Evolutionary conservation across 345 rosid species (phyloP).

Genomic region (Chamaenerion angustifolium): DNA sequence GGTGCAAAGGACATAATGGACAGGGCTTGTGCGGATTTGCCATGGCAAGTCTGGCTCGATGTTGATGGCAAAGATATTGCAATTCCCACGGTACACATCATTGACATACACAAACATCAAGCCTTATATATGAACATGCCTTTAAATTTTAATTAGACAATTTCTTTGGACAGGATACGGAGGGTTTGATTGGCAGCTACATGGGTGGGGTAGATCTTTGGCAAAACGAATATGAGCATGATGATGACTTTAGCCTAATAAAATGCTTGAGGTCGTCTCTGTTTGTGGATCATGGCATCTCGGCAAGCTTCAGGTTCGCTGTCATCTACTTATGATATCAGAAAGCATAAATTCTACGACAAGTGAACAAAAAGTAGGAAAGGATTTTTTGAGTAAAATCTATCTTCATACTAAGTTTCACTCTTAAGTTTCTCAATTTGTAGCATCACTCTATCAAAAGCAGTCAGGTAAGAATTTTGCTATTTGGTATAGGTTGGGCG

Average conservation of each 20-base stretch:
- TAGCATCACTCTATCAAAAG: too few species aligned
- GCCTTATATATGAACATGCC: too few species aligned
- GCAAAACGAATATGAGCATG: slow-evolving; percentile 72
- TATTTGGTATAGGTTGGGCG: slow-evolving; percentile 47
- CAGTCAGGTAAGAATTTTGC: too few species aligned
- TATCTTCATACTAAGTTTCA: too few species aligned
- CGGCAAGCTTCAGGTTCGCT: slow-evolving; percentile 67
- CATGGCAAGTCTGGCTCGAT: slow-evolving; percentile 75
- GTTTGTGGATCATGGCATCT: slow-evolving; percentile 87
- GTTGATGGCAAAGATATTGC: slow-evolving; percentile 75
- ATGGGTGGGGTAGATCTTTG: slow-evolving; percentile 91
- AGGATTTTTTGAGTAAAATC: too few species aligned
- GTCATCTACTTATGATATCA: too few species aligned
- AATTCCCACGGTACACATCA: slow-evolving; percentile 61
- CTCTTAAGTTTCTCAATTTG: too few species aligned
- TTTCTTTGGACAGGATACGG: slow-evolving; percentile 41
- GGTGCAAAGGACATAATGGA: slow-evolving; percentile 87
- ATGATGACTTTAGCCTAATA: slow-evolving; percentile 65
- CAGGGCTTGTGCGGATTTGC: slow-evolving; percentile 66
- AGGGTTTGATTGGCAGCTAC: slow-evolving; percentile 82
- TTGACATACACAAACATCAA: neutral
- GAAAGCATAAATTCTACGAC: too few species aligned
- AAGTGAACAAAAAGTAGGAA: too few species aligned
- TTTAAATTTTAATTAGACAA: too few species aligned
- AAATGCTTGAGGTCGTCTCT: slow-evolving; percentile 69